A percentile compares a stretch with the other conserved stretches of the same genome.
Conservation (phyloP, 164 flowering plant genomes). For the Vitis amurensis region DNA sequence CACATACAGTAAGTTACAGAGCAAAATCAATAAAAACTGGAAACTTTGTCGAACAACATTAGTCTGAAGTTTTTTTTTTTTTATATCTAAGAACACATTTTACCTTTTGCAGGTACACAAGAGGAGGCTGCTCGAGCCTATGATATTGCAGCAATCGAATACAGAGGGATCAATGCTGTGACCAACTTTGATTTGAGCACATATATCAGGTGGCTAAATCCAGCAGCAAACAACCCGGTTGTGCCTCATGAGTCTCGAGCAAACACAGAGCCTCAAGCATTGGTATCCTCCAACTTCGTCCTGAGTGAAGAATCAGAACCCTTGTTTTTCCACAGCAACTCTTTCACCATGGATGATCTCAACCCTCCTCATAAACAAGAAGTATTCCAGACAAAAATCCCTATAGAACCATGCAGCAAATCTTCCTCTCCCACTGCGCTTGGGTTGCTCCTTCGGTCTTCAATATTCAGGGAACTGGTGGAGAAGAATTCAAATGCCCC, state of each 20-base stretch:
- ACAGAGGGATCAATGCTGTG: conserved; percentile 47
- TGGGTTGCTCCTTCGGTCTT: conserved; percentile 42
- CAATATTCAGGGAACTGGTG: conserved; percentile 38
- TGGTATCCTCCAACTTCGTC: not conserved
- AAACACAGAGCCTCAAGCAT: conserved; percentile 8
- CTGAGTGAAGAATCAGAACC: conserved; percentile 14
- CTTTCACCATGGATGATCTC: conserved; percentile 14
- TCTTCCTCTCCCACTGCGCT: conserved; percentile 47
- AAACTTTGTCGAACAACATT: no score
- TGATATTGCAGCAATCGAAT: conserved; percentile 56
- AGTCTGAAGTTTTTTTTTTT: not conserved
- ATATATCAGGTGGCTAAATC: conserved; percentile 48
- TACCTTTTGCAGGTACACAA: conserved; percentile 34
- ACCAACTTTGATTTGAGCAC: conserved; percentile 48
- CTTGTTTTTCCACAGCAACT: conserved; percentile 2
- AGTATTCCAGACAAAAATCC: conserved; percentile 6
- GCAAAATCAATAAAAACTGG: not conserved
- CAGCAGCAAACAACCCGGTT: conserved; percentile 13
- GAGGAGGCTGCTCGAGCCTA: conserved; percentile 58
- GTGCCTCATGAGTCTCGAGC: conserved; percentile 8
- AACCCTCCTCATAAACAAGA: conserved; percentile 21
- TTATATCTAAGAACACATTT: not conserved
- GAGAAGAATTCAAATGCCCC: conserved; percentile 31
- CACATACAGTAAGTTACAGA: conserved; percentile 43
- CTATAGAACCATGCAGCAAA: conserved; percentile 14